A percentile compares a stretch with the other conserved stretches of the same genome.
phyloP scores from a whole-genome alignment of 495 filamentous ascomycete species.

The Lasiosphaeria miniovina region DNA sequence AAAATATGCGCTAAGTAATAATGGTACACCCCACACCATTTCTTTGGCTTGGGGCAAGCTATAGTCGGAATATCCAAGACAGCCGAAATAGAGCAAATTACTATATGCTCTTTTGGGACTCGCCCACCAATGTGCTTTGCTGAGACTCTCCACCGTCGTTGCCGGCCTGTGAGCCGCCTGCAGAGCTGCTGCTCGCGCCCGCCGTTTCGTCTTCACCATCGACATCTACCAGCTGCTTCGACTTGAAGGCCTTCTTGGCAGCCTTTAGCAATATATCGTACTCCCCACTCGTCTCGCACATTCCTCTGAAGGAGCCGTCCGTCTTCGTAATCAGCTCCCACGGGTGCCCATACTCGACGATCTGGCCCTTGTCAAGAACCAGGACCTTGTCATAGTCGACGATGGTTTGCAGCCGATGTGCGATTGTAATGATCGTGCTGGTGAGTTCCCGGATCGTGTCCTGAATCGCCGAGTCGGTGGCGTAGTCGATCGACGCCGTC shows the following conservation, averaged over 20 bases:
- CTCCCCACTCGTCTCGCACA: constrained; percentile 96
- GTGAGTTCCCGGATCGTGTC: constrained; percentile 87
- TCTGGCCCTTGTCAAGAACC: constrained; percentile 82
- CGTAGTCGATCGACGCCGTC: constrained; percentile 96
- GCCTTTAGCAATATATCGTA: constrained; percentile 66
- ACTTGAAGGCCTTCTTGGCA: constrained; percentile 64
- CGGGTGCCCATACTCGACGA: constrained; percentile 87
- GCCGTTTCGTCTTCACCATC: constrained; percentile 25
- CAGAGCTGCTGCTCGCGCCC: neutral
- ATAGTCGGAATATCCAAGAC: too few relatives aligned
- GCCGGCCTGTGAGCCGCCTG: neutral
- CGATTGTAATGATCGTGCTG: constrained; percentile 95
- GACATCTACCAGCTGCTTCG: constrained; percentile 41
- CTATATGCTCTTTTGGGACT: too few relatives aligned
- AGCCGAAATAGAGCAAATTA: too few relatives aligned
- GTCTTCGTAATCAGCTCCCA: constrained; percentile 69
- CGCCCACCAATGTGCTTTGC: neutral
- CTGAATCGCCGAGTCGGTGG: constrained; percentile 93
- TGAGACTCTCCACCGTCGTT: neutral
- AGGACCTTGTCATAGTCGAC: constrained; percentile 99
- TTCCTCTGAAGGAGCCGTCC: constrained; percentile 72
- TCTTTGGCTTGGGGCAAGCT: too few relatives aligned
- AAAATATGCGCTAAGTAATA: too few relatives aligned
- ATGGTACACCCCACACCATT: too few relatives aligned
- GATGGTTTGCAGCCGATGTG: constrained; percentile 95